Conservation (phyloP, 345 rosid species). For the Gossypium herbaceum region DNA sequence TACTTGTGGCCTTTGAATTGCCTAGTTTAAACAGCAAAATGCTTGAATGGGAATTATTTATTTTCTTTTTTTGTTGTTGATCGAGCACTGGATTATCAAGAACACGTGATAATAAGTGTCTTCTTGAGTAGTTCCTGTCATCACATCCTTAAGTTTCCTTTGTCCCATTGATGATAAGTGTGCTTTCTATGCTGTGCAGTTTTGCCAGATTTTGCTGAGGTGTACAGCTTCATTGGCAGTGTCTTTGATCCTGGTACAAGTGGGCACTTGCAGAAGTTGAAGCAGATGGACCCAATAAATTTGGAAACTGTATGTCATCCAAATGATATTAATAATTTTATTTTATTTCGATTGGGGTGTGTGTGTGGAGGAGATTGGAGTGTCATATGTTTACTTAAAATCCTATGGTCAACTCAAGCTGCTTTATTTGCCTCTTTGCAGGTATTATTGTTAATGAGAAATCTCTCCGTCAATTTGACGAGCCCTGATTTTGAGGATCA, state of each 20-base stretch:
- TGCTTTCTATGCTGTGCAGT: slow-evolving; percentile 40
- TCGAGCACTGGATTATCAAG: not conserved
- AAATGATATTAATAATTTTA: slow-evolving; percentile 4
- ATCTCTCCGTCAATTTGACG: slow-evolving; percentile 61
- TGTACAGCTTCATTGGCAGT: slow-evolving; percentile 92
- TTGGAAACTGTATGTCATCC: slow-evolving; percentile 62
- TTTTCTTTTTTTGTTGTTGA: not conserved
- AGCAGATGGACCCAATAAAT: slow-evolving; percentile 90
- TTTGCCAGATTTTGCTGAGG: slow-evolving; percentile 86
- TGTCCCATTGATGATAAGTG: not conserved
- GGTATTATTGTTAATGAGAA: slow-evolving; percentile 77
- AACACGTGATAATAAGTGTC: not conserved
- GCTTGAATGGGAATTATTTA: not conserved
- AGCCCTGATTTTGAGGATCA: slow-evolving; percentile 79
- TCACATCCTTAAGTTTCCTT: slow-evolving; percentile 6
- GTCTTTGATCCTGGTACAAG: slow-evolving; percentile 68
- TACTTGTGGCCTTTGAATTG: slow-evolving; percentile 7
- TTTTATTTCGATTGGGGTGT: not conserved
- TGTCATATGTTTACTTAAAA: not conserved
- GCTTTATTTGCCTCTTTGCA: slow-evolving; percentile 29
- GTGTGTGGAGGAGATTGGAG: slow-evolving; percentile 2
- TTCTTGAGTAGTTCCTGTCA: not conserved
- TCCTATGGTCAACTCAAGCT: not conserved
- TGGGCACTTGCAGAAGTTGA: slow-evolving; percentile 67
- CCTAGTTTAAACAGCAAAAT: not conserved